Evolutionary conservation across 2,329 filamentous ascomycete species (phyloP), one percentile per base, ranked within the genome.

Genomic region (Fusarium napiforme): DNA sequence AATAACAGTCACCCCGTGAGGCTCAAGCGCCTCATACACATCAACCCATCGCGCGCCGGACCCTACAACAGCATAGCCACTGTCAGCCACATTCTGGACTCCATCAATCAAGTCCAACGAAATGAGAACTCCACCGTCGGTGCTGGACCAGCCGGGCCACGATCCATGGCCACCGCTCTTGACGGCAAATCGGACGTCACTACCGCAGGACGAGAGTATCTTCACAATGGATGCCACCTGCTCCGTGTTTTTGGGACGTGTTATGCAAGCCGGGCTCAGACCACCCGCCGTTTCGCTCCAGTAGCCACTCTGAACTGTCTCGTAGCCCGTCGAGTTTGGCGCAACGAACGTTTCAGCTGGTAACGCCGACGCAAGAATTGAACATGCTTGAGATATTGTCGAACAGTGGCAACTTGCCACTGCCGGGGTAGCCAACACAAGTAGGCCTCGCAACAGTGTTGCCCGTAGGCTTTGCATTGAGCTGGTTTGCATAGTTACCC

Each of bases 221-320:
- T n/a, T 49, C 3, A 30, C 21, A 4, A 30, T 30, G 2, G 28
- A 30, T 7, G 28, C 19, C 14, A 49, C 28, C 2, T 49, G 28
- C 28, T 49, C 46, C 0, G 46, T 49, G 19, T 3, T 30, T 4
- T 5, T 0, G 7, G 46, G 46, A 0, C 19, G 7, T 9, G 46
- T 16, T 19, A 49, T 30, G 28, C 46, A 49, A 18, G 46, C 21
- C 1, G 28, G 46, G 7, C 28, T 49, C 15, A 49, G 19, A n/a
- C n/a, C 28, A 9, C 45, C 26, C 19, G 45, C 45, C 7, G 45
- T 47, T 47, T n/a, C 19, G 14, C 45, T 30, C 45, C 45, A 30
- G 26, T 47, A 30, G 21, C 45, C n/a, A 0, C 4, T 11, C 19
- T 2, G 1, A 16, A n/a, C 9, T 16, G 19, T 0, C 19, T 30